A percentile compares a stretch with the other conserved stretches of the same genome.
These are phyloP conservation scores for Pseudognaphalium luteoalbum DNA, from an alignment of 129 eudicot genomes.

Conservation along the genomic window DNA sequence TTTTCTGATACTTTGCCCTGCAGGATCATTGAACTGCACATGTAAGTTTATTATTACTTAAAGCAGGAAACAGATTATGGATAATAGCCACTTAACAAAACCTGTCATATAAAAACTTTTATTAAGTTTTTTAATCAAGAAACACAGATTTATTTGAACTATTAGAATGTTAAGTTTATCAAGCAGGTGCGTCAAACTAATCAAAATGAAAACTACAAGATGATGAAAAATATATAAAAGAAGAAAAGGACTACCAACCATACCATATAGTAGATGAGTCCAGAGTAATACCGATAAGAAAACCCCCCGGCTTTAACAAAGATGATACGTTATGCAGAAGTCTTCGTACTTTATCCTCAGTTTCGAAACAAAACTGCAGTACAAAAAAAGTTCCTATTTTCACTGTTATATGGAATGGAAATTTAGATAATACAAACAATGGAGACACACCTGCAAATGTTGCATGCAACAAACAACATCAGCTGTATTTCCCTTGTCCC, in stretches of 20 bases:
- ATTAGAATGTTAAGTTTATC: background rate
- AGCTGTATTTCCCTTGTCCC: constrained; percentile 64
- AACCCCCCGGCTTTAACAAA: constrained; percentile 95
- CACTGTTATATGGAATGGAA: background rate
- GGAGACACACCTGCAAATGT: constrained; percentile 67
- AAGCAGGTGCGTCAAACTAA: constrained; percentile 12
- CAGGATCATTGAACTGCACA: background rate
- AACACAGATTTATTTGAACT: background rate
- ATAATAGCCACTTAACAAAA: no score
- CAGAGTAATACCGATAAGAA: constrained; percentile 85
- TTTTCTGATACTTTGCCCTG: constrained; percentile 99
- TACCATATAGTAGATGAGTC: constrained; percentile 99
- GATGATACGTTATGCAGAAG: constrained; percentile 82
- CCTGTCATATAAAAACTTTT: background rate
- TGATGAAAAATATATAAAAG: no score
- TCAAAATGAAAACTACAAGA: background rate
- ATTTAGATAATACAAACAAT: background rate
- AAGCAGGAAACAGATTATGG: no score
- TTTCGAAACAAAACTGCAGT: constrained; percentile 80
- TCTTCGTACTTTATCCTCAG: constrained; percentile 78
- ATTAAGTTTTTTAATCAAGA: background rate
- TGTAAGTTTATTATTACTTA: no score
- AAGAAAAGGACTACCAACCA: constrained; percentile 13
- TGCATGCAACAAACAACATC: constrained; percentile 96
- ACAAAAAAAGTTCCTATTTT: constrained; percentile 17